Percentiles rank a stretch among this genome's conserved stretches.
Evolutionary conservation across 1,284 basidiomycete species (phyloP).

Genomic region (Trichosporon coremiiforme): DNA sequence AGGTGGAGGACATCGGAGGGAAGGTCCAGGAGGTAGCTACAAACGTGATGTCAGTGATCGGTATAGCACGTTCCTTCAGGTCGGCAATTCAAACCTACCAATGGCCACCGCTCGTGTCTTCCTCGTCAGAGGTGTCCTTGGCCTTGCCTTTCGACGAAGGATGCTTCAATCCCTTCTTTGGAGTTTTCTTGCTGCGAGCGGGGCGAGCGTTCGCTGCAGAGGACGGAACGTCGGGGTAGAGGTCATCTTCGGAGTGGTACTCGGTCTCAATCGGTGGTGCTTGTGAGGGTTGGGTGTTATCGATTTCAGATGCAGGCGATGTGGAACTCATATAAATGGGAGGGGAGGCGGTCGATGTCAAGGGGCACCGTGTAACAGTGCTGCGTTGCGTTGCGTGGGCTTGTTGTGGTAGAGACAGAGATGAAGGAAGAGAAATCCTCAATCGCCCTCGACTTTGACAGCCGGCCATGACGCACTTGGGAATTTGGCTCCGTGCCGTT

Average conservation of each 20-base stretch:
- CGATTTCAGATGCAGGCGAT: constrained; percentile 16
- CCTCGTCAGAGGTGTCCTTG: constrained; percentile 28
- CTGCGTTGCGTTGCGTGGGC: constrained; percentile 1
- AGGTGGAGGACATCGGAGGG: constrained; percentile 49
- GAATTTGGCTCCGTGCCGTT: constrained; percentile 16
- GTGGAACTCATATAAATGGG: constrained; percentile 25
- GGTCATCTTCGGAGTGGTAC: constrained; percentile 21
- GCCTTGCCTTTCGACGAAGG: constrained; percentile 26
- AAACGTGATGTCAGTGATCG: constrained; percentile 13
- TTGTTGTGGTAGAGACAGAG: neutral
- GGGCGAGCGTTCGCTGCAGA: constrained; percentile 28
- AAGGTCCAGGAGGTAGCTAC: constrained; percentile 45
- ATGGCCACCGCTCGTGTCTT: constrained; percentile 25
- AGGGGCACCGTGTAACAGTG: constrained; percentile 14
- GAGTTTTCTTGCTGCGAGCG: constrained; percentile 25
- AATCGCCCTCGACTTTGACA: neutral
- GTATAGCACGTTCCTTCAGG: constrained; percentile 25
- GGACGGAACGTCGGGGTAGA: constrained; percentile 24
- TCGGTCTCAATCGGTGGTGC: neutral
- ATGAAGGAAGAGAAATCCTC: neutral
- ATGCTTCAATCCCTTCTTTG: constrained; percentile 27
- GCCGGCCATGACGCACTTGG: constrained; percentile 5
- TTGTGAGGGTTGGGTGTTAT: constrained; percentile 22
- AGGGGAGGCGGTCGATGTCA: too few relatives aligned
- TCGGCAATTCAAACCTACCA: constrained; percentile 31